Base-by-base conservation (phyloP, 73 alveolate genomes). In the Paramecium sonneborni region DNA sequence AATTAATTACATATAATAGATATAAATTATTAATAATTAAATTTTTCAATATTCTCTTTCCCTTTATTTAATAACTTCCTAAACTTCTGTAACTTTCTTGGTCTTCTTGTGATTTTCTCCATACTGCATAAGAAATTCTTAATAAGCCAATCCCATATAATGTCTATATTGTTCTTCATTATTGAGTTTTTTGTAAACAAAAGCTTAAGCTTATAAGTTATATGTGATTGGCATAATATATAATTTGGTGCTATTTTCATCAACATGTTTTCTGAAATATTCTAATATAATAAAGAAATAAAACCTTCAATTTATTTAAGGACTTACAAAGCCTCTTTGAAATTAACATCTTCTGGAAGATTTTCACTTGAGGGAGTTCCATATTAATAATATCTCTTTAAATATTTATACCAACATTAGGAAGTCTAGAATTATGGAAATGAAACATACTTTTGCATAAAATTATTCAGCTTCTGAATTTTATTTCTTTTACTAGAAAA, bases 401-500 rank as follows among this genome's bases (percentile, higher is more conserved):
- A 70, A 43, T 39, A 88, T 18, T 88, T 88, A 70, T 88, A 88
- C 94, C 94, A 88, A n/a, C 55, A 57, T 88, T 68, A 74, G 7
- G 94, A 76, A 10, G 94, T 88, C 94, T 88, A 28, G 2, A 12
- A 26, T 18, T 3, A 18, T 18, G 6, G 14, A 9, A 12, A 5
- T 35, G 12, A 10, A 35, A 3, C 28, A 14, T 88, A 88, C 94
- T 44, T 88, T 88, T 37, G 88, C 94, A 88, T 70, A 88, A 44
- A 88, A 88, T 69, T 76, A 76, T 39, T 88, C 94, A 5, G 91
- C 94, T 44, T 88, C 94, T 21, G 94, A 44, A 11, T 43, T 70
- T 46, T 43, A 44, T 44, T 88, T 88, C 26, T 70, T 93, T 85
- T 93, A 84, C 79, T 93, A 48, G 76, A 94, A 96, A 32, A 96